Conservation (phyloP, 2,329 filamentous ascomycete genomes). For the Penicillium sp. region DNA sequence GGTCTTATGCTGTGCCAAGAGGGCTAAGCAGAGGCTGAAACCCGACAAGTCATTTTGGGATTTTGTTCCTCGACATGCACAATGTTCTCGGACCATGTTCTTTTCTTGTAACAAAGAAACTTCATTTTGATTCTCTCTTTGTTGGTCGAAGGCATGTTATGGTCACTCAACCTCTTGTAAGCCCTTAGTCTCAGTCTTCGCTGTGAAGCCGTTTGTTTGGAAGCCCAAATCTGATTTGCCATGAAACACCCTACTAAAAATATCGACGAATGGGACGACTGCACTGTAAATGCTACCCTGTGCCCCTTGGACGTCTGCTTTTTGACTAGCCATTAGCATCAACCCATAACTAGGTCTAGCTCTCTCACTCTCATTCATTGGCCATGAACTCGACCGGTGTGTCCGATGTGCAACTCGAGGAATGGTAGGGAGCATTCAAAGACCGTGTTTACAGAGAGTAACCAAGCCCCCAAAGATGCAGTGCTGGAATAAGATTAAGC, state of each 20-base stretch:
- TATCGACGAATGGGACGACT: not conserved
- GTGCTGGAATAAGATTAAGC: no score
- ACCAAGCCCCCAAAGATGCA: no score
- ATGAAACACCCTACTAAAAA: slow-evolving; percentile 9
- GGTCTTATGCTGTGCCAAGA: no score
- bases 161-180: not conserved
- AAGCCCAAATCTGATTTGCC: not conserved
- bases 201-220: slow-evolving; percentile 1
- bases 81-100: not conserved
- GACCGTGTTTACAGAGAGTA: no score
- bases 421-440: not conserved
- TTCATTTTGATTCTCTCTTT: no score
- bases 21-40: not conserved
- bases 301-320: not conserved
- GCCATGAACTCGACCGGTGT: not conserved
- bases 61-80: not conserved
- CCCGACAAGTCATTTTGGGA: not conserved
- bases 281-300: not conserved
- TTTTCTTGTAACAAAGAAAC: no score
- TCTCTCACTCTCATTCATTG: not conserved
- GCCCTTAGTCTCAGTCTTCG: not conserved
- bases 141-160: not conserved
- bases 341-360: not conserved
- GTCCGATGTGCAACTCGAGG: not conserved
- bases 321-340: not conserved